Evolutionary conservation across 2,329 filamentous ascomycete genomes (phyloP).

Genomic region (Dendrostoma leiphaemia): DNA sequence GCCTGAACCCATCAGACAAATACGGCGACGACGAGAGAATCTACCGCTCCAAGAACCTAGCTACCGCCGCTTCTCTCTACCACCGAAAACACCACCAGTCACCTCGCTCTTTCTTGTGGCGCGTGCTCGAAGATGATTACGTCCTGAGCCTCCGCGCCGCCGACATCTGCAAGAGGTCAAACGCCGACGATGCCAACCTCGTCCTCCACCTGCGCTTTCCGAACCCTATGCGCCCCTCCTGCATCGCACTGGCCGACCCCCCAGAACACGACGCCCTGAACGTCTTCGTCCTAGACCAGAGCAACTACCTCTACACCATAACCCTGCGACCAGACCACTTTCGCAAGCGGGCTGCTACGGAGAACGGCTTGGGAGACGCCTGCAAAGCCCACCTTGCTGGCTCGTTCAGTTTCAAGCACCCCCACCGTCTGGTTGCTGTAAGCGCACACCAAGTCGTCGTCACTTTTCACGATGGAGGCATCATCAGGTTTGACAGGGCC

Average conservation of each 20-base stretch:
- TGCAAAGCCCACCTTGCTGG: conserved; percentile 73
- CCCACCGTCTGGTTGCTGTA: conserved; percentile 77
- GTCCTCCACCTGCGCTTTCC: conserved; percentile 78
- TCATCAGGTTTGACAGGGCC: conserved; percentile 68
- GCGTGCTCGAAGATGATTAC: conserved; percentile 76
- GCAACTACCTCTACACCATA: conserved; percentile 80
- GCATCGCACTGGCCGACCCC: conserved; percentile 79
- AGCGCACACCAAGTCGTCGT: conserved; percentile 73
- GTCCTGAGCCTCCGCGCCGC: conserved; percentile 79
- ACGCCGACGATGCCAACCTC: conserved; percentile 67
- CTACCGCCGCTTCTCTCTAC: conserved; percentile 78
- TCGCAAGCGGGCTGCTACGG: conserved; percentile 64
- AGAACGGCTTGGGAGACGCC: conserved; percentile 71
- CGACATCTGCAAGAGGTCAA: conserved; percentile 71
- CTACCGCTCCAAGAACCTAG: conserved; percentile 72
- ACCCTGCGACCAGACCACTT: conserved; percentile 83
- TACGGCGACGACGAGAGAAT: conserved; percentile 65
- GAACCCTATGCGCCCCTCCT: conserved; percentile 69
- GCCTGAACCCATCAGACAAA: conserved; percentile 38
- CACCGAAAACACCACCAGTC: conserved; percentile 73
- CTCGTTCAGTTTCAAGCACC: conserved; percentile 73
- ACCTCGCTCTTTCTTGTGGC: conserved; percentile 88
- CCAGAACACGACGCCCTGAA: conserved; percentile 74
- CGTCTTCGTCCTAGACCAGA: conserved; percentile 75
- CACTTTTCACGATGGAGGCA: conserved; percentile 75